phyloP scores from a whole-genome alignment of 495 filamentous ascomycete species.

The Daldinia childiae region DNA sequence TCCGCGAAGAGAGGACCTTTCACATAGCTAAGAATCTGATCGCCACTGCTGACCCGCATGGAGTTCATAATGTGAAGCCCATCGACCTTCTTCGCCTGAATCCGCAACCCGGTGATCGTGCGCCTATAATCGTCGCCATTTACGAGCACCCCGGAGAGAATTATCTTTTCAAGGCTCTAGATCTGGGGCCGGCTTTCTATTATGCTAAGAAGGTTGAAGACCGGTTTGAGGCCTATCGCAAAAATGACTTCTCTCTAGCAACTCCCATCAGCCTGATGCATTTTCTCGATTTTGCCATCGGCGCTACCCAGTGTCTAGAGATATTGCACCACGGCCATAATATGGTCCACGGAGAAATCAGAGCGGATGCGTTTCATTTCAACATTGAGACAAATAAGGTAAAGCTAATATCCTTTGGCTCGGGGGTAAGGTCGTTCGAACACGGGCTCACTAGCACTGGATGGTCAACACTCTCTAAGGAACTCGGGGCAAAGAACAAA shows the following conservation, averaged over 20 bases:
- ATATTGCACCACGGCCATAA: slow-evolving; percentile 84
- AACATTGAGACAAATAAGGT: slow-evolving; percentile 71
- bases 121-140: slow-evolving; percentile 74
- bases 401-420: slow-evolving; percentile 84
- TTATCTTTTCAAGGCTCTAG: slow-evolving; percentile 71
- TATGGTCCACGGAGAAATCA: slow-evolving; percentile 86
- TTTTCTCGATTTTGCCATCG: slow-evolving; percentile 90
- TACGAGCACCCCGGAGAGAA: slow-evolving; percentile 82
- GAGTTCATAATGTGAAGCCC: slow-evolving; percentile 76
- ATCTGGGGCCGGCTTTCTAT: slow-evolving; percentile 80
- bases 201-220: slow-evolving; percentile 61
- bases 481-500: slow-evolving; percentile 84
- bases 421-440: slow-evolving; percentile 84
- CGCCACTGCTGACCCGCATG: slow-evolving; percentile 74
- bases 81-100: slow-evolving; percentile 76
- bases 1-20: slow-evolving; percentile 85
- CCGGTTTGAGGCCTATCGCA: slow-evolving; percentile 52
- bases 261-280: slow-evolving; percentile 71
- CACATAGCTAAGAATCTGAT: slow-evolving; percentile 78
- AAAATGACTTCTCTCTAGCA: slow-evolving; percentile 55
- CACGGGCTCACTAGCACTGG: slow-evolving; percentile 84
- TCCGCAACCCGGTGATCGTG: slow-evolving; percentile 68
- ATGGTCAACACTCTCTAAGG: slow-evolving; percentile 81
- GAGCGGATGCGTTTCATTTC: slow-evolving; percentile 89
- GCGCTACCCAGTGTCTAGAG: slow-evolving; percentile 83